These are phyloP conservation scores for Aspergillus sojae DNA, from an alignment of 2,329 filamentous ascomycete species.

Conservation along the genomic window DNA sequence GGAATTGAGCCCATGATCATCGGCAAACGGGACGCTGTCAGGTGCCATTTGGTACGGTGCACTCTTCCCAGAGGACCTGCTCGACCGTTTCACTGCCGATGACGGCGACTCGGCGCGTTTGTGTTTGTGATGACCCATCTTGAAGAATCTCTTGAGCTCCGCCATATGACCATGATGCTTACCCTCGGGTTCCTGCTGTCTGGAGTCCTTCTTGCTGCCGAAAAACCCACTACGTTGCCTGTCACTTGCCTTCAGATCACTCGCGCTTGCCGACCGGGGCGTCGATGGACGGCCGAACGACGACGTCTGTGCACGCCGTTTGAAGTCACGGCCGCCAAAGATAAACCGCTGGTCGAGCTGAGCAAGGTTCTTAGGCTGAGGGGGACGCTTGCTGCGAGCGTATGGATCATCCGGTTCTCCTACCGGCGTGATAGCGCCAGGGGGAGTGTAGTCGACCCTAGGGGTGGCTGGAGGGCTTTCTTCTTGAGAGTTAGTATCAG, in stretches of 20 bases:
- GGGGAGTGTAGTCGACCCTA: slow-evolving; percentile 57
- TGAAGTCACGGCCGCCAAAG: slow-evolving; percentile 75
- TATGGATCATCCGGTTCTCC: slow-evolving; percentile 85
- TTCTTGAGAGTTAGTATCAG: slow-evolving; percentile 60
- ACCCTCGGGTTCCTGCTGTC: slow-evolving; percentile 51
- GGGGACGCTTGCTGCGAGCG: slow-evolving; percentile 75
- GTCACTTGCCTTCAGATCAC: slow-evolving; percentile 46
- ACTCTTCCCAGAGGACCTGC: slow-evolving; percentile 56
- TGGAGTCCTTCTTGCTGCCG: slow-evolving; percentile 56
- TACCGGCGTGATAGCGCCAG: slow-evolving; percentile 75
- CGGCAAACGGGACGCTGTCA: slow-evolving; percentile 76
- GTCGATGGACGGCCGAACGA: slow-evolving; percentile 46
- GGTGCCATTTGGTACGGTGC: slow-evolving; percentile 56
- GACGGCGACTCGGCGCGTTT: slow-evolving; percentile 65
- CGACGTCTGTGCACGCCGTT: slow-evolving; percentile 60
- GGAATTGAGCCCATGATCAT: slow-evolving; percentile 85
- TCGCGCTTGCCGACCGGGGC: slow-evolving; percentile 52
- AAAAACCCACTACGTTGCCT: slow-evolving; percentile 61
- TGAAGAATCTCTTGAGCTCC: slow-evolving; percentile 96
- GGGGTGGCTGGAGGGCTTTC: slow-evolving; percentile 65
- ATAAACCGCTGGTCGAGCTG: slow-evolving; percentile 81
- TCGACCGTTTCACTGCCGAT: slow-evolving; percentile 60
- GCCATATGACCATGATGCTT: slow-evolving; percentile 77
- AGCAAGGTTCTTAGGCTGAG: slow-evolving; percentile 66
- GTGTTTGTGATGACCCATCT: slow-evolving; percentile 64